These are phyloP conservation scores for Backusella macrospora DNA, from an alignment of 192 early-diverging fungal genomes.

Conservation along the genomic window DNA sequence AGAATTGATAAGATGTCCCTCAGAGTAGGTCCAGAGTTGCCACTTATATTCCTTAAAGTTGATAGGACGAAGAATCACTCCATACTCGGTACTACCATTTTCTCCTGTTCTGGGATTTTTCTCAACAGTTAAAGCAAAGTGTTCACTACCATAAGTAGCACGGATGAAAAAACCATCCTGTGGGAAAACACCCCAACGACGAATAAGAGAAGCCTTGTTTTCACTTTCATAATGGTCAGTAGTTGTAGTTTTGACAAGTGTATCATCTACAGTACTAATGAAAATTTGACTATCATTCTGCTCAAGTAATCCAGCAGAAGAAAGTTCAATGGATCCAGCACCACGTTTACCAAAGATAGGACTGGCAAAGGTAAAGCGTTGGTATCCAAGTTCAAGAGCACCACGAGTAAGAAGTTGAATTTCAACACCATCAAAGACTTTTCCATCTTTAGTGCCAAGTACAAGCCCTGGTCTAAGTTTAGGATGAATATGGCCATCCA, in stretches of 20 bases:
- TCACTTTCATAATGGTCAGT: not conserved
- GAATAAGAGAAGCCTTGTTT: not conserved
- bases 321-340: not conserved
- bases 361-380: conserved; percentile 17
- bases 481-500: conserved; percentile 28
- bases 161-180: conserved; percentile 23
- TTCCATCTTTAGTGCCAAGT: not conserved
- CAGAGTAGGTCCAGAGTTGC: conserved; percentile 22
- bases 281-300: not conserved
- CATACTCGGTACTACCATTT: conserved; percentile 1
- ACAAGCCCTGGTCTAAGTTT: conserved; percentile 10
- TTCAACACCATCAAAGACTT: conserved; percentile 10
- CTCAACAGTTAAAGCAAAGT: conserved; percentile 19
- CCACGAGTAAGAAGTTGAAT: conserved; percentile 1
- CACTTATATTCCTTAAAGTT: conserved; percentile 22
- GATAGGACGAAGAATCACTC: conserved; percentile 11
- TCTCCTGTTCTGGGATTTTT: not conserved
- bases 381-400: not conserved
- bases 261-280: conserved; percentile 7
- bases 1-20: conserved; percentile 25
- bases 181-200: conserved; percentile 32
- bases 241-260: not conserved
- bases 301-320: not conserved
- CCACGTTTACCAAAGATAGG: conserved; percentile 18
- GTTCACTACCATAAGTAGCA: conserved; percentile 1